Percentiles rank a stretch among this genome's conserved stretches.
phyloP scores from a whole-genome alignment of 2,329 filamentous ascomycete genomes.

The Trichoderma pleuroti region DNA sequence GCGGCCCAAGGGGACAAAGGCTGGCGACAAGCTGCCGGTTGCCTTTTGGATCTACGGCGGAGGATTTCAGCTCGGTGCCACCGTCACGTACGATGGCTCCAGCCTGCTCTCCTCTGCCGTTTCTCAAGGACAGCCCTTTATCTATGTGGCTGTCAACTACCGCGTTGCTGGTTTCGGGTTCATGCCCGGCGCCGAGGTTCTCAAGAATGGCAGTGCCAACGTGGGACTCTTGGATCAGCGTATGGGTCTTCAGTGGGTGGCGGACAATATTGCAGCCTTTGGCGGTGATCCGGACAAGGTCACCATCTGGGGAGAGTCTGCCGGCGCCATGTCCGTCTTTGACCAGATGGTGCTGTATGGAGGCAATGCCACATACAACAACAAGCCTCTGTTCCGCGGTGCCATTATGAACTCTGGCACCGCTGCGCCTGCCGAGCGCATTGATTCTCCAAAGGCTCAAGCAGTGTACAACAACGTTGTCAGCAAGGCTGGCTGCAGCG shows the following conservation, averaged over 20 bases:
- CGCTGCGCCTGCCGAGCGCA: slow-evolving; percentile 56
- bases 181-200: slow-evolving; percentile 64
- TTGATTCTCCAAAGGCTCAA: slow-evolving; percentile 66
- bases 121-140: slow-evolving; percentile 49
- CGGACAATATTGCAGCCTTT: slow-evolving; percentile 72
- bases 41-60: slow-evolving; percentile 70
- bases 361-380: slow-evolving; percentile 71
- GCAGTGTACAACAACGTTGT: slow-evolving; percentile 61
- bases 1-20: slow-evolving; percentile 53
- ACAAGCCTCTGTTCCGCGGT: slow-evolving; percentile 68
- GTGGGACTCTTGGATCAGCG: slow-evolving; percentile 71
- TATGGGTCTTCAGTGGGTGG: slow-evolving; percentile 70
- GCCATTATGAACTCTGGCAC: slow-evolving; percentile 76
- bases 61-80: slow-evolving; percentile 56
- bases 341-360: slow-evolving; percentile 73
- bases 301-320: slow-evolving; percentile 74
- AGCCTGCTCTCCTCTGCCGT: slow-evolving; percentile 46
- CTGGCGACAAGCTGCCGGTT: slow-evolving; percentile 59
- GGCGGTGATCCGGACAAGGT: slow-evolving; percentile 77
- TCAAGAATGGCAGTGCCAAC: slow-evolving; percentile 65
- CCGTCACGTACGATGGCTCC: slow-evolving; percentile 50
- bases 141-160: slow-evolving; percentile 78
- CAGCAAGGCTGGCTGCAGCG: slow-evolving; percentile 57
- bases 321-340: slow-evolving; percentile 68
- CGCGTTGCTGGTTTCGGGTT: slow-evolving; percentile 73